A percentile compares a stretch with the other conserved stretches of the same genome.
phyloP scores from a whole-genome alignment of 257 asterid species.

The Jaltomata sinuosa region DNA sequence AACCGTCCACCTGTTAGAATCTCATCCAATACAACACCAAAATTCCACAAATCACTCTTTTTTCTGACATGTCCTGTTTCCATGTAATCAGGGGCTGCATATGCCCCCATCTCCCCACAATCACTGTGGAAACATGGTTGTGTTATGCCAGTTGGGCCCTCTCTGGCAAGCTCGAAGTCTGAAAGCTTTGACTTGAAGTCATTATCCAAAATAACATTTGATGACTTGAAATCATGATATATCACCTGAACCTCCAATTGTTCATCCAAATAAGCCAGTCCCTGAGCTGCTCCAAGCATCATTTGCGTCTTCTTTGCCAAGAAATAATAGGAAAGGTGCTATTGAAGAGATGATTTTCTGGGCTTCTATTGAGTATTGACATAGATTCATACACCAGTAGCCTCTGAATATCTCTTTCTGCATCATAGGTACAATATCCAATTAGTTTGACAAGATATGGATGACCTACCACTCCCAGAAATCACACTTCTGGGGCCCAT shows the following conservation, averaged over 20 bases:
- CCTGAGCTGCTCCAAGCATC: not conserved
- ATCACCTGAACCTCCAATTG: conserved; percentile 33
- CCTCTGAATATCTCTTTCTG: not conserved
- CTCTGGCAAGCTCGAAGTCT: conserved; percentile 80
- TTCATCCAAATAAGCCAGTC: not conserved
- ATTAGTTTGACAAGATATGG: not conserved
- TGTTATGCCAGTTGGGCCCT: conserved; percentile 55
- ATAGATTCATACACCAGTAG: not conserved
- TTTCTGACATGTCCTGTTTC: conserved; percentile 86
- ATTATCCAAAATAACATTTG: conserved; percentile 55
- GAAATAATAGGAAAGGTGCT: not conserved
- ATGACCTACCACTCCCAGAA: not conserved
- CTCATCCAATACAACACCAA: conserved; percentile 71
- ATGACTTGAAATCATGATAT: conserved; percentile 65
- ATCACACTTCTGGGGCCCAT: not conserved
- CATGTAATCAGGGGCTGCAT: conserved; percentile 91
- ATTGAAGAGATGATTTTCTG: not conserved
- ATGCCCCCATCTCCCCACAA: conserved; percentile 70
- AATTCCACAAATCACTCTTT: conserved; percentile 92
- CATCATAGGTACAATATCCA: not conserved
- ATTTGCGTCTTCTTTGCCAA: not conserved
- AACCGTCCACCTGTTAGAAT: conserved; percentile 63
- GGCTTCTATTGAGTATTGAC: not conserved
- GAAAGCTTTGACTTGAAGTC: conserved; percentile 68
- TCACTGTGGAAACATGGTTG: conserved; percentile 74